Evolutionary conservation across 2,329 filamentous ascomycete genomes (phyloP), one percentile per base, ranked within the genome.

Genomic region (Sclerotinia trifoliorum): DNA sequence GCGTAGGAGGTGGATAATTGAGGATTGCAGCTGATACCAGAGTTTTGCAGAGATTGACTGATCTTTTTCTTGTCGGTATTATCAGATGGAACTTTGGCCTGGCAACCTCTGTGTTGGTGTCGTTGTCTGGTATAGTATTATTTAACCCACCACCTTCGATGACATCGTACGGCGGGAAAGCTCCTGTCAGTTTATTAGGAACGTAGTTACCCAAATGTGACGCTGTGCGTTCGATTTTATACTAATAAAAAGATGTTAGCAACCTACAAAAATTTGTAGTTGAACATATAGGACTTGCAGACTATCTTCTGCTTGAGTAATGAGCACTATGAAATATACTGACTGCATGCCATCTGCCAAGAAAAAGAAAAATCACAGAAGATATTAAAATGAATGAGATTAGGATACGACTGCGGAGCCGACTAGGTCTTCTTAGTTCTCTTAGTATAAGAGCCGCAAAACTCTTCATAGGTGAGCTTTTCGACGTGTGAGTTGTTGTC

Each of bases 21-120:
- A 87, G 78, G n/a, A 87, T 80, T 77, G 86, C 85, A 1, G 84
- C 82, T 1, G 85, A 86, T 17, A 86, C 78, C 17, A 87, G 74
- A 1, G 84, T 83, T 71, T 84, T 85, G 79, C 86, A 88, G 52
- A 88, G 80, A n/a, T 82, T 80, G 15, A 51, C 24, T 13, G 69
- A 71, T 24, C 80, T 72, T 48, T 81, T 83, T 54, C 80, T 80
- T 7, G 83, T 80, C 7, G 83, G 82, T 60, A 88, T 79, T 39
- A 88, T 75, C 49, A 88, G 80, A 74, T 88, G 86, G 70, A 88
- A 85, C 58, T 78, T 79, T 21, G 71, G 71, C 35, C 67, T 73
- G 55, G 68, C 70, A 60, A 66, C 57, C n/a, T 39, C 68, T 11
- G 44, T n/a, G 24, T 29, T 72, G 17, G 42, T 46, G 29, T 44